Evolutionary conservation across 257 asterid species (phyloP).

Genomic region (Salvia splendens): DNA sequence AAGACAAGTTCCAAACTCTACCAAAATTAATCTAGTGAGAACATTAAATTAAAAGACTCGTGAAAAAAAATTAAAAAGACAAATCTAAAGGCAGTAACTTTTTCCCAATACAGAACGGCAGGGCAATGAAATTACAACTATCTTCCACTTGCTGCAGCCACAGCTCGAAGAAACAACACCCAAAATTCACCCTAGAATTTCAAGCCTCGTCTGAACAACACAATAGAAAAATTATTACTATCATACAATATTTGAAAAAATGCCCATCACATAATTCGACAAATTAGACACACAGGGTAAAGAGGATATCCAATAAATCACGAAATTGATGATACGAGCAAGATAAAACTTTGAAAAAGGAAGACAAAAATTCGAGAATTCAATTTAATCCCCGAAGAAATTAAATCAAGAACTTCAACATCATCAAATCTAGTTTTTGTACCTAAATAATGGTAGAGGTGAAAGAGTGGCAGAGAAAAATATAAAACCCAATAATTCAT

Average conservation of each 20-base stretch:
- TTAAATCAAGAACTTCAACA: constrained; percentile 5
- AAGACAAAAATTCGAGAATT: not conserved
- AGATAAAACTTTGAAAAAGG: not conserved
- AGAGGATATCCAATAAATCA: constrained; percentile 17
- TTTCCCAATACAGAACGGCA: not conserved
- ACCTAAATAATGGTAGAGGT: constrained; percentile 30
- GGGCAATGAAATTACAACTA: not conserved
- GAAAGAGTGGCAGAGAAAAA: constrained; percentile 5
- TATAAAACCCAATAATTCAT: constrained; percentile 22
- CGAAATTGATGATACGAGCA: constrained; percentile 3
- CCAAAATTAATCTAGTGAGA: not conserved
- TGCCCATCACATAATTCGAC: not conserved
- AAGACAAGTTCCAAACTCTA: not conserved
- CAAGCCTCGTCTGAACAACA: constrained; percentile 35
- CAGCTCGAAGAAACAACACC: not conserved
- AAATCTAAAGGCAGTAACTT: constrained; percentile 6
- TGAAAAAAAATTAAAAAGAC: not conserved
- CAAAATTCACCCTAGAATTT: not conserved
- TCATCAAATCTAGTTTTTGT: constrained; percentile 1
- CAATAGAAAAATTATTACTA: not conserved
- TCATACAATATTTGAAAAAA: constrained; percentile 28
- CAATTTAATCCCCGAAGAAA: constrained; percentile 15
- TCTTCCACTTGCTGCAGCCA: not conserved
- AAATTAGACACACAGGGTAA: constrained; percentile 2
- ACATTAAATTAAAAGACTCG: not conserved